Evolutionary conservation across 106 monocot species (phyloP).

Genomic region (Acorus gramineus): DNA sequence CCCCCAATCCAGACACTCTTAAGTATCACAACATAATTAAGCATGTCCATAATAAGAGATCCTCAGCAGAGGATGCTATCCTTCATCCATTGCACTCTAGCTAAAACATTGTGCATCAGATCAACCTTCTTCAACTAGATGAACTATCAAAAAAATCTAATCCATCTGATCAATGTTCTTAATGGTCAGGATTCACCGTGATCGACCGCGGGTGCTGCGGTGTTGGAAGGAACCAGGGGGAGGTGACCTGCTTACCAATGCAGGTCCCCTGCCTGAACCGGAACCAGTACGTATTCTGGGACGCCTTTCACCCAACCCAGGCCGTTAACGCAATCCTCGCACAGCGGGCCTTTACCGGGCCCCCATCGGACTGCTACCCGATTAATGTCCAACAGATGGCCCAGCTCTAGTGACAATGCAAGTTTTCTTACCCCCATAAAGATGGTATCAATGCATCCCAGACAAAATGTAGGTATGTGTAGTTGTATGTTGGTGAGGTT

Average conservation of each 20-base stretch:
- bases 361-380: conserved; percentile 36
- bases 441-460: too few relatives aligned
- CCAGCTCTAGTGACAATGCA: conserved; percentile 11
- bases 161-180: neutral
- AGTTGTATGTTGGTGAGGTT: too few relatives aligned
- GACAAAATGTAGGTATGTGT: too few relatives aligned
- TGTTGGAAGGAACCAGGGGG: conserved; percentile 23
- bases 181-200: conserved; percentile 33
- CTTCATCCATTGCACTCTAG: too few relatives aligned
- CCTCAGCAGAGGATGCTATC: too few relatives aligned
- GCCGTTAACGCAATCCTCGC: conserved; percentile 49
- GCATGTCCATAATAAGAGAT: too few relatives aligned
- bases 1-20: too few relatives aligned
- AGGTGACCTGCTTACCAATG: conserved; percentile 42
- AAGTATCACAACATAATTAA: too few relatives aligned
- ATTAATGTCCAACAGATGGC: conserved; percentile 55
- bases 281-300: conserved; percentile 49
- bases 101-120: neutral
- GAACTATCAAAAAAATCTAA: neutral
- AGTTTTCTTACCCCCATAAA: too few relatives aligned
- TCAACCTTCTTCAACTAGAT: neutral
- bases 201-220: conserved; percentile 51
- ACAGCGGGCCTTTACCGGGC: conserved; percentile 36
- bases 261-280: conserved; percentile 28
- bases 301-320: conserved; percentile 61